phyloP scores from a whole-genome alignment of 139 green algal genomes.

The Penium margaritaceum region DNA sequence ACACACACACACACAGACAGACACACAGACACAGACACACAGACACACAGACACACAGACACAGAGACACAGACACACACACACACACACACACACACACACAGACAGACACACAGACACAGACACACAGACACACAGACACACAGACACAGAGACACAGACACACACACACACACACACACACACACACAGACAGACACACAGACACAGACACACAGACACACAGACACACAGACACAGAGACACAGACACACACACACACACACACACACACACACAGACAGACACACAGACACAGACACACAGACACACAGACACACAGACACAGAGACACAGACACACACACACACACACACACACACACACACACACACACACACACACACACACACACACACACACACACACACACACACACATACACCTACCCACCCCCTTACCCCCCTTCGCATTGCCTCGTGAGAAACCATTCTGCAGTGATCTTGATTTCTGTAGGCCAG shows the following conservation, averaged over 20 bases:
- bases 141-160: neutral
- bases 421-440: neutral
- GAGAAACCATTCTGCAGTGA: too few species aligned
- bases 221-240: neutral
- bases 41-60: too few species aligned
- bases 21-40: too few species aligned
- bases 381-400: slow-evolving; percentile 1
- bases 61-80: too few species aligned
- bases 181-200: neutral
- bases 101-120: neutral
- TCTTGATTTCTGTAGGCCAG: too few species aligned
- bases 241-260: neutral
- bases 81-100: too few species aligned
- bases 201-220: neutral
- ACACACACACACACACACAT: neutral
- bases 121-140: neutral
- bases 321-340: neutral
- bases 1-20: too few species aligned
- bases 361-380: slow-evolving; percentile 1
- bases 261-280: neutral
- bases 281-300: neutral
- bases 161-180: slow-evolving; percentile 1
- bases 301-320: neutral
- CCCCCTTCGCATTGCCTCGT: too few species aligned
- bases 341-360: neutral